Conservation (phyloP, 768 basidiomycete species). For the Psilocybe cyanescens region DNA sequence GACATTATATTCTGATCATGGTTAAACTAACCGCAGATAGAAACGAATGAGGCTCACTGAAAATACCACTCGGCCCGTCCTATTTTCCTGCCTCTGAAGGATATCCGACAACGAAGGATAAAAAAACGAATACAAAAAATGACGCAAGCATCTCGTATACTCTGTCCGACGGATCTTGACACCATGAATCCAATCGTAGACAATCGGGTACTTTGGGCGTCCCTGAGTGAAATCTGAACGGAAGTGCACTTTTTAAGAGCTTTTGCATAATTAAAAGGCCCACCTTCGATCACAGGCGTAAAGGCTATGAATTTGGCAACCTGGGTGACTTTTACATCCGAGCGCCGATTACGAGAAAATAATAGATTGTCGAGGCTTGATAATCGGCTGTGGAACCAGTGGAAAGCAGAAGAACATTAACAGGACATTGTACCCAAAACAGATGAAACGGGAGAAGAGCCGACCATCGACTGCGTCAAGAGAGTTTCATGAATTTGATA, state of each 20-base stretch:
- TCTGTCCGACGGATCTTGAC: conserved; percentile 20
- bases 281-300: not conserved
- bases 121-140: conserved; percentile 10
- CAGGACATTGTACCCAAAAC: conserved; percentile 13
- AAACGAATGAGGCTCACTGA: conserved; percentile 22
- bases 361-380: conserved; percentile 6
- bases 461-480: conserved; percentile 11
- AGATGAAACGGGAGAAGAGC: conserved; percentile 19
- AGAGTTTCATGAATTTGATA: conserved; percentile 19
- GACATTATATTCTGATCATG: conserved; percentile 30
- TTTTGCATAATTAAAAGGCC: conserved; percentile 2
- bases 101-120: conserved; percentile 19
- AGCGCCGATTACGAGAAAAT: conserved; percentile 13
- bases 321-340: conserved; percentile 10
- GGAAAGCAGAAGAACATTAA: conserved; percentile 19
- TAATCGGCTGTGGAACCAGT: conserved; percentile 10
- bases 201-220: conserved; percentile 11
- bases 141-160: conserved; percentile 18
- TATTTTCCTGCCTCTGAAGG: conserved; percentile 12
- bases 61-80: conserved; percentile 21
- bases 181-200: conserved; percentile 13
- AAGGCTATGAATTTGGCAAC: not conserved
- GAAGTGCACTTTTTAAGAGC: conserved; percentile 10
- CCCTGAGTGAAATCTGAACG: conserved; percentile 15
- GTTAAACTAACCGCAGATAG: conserved; percentile 26